A percentile compares a stretch with the other conserved stretches of the same genome.
Conservation (phyloP, 1,139 yeast genomes). For the Diutina rugosa region DNA sequence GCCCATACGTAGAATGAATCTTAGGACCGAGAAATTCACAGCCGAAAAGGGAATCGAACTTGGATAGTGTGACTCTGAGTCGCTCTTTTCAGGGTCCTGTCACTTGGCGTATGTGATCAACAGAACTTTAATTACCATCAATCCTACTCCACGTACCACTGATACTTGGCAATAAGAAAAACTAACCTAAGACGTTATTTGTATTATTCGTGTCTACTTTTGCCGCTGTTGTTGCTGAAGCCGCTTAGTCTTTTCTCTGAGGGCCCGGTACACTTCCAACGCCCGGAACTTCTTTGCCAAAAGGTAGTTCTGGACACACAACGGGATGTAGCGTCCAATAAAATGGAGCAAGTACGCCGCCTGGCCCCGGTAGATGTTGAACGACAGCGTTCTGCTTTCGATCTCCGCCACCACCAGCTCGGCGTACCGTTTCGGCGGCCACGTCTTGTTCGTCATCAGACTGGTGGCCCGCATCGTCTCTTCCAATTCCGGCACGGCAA, state of each 20-base stretch:
- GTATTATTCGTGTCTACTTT: no score
- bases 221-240: no score
- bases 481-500: constrained; percentile 18
- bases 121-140: no score
- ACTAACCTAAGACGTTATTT: no score
- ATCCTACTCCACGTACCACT: no score
- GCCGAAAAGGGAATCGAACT: no score
- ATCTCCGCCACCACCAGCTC: constrained; percentile 15
- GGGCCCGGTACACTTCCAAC: neutral
- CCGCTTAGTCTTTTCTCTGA: neutral
- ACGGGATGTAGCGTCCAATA: constrained; percentile 14
- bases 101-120: no score
- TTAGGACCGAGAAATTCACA: no score
- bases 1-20: no score
- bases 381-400: constrained; percentile 11
- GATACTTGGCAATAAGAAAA: no score
- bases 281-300: neutral
- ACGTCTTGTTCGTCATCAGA: constrained; percentile 13
- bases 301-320: constrained; percentile 6
- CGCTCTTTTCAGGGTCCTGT: no score
- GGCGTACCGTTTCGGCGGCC: constrained; percentile 18
- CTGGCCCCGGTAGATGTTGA: constrained; percentile 20
- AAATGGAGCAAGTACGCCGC: constrained; percentile 13
- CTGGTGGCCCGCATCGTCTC: constrained; percentile 14
- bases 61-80: no score